Conservation (phyloP, 2,329 filamentous ascomycete genomes). For the Nemania sp. region DNA sequence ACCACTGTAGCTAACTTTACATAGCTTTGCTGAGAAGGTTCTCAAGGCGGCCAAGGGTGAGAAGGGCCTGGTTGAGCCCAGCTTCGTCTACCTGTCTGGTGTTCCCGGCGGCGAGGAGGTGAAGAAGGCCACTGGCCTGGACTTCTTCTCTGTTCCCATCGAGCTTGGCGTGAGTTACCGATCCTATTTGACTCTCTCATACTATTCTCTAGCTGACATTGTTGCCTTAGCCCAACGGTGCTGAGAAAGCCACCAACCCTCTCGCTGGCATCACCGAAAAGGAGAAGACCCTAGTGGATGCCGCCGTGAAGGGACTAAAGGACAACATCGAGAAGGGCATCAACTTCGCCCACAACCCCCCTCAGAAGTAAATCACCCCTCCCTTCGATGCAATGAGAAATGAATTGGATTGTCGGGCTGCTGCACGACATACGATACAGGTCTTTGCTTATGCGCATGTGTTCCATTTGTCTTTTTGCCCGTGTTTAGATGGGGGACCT, state of each 20-base stretch:
- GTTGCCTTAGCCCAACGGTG: slow-evolving; percentile 72
- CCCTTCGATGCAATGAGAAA: slow-evolving; percentile 33
- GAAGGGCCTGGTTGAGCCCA: slow-evolving; percentile 91
- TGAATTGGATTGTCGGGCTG: slow-evolving; percentile 23
- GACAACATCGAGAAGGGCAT: slow-evolving; percentile 95
- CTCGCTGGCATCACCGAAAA: slow-evolving; percentile 77
- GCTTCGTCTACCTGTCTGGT: slow-evolving; percentile 93
- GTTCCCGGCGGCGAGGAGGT: slow-evolving; percentile 86
- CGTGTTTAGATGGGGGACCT: slow-evolving; percentile 22
- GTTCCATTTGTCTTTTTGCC: slow-evolving; percentile 22
- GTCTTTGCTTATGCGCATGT: slow-evolving; percentile 29
- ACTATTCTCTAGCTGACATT: slow-evolving; percentile 26
- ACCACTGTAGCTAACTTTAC: slow-evolving; percentile 23
- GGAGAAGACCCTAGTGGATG: slow-evolving; percentile 86
- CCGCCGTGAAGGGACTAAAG: slow-evolving; percentile 77
- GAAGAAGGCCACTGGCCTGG: slow-evolving; percentile 77
- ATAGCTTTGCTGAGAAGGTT: slow-evolving; percentile 89
- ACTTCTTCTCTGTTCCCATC: slow-evolving; percentile 96
- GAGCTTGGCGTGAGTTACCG: slow-evolving; percentile 82
- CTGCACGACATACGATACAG: slow-evolving; percentile 22
- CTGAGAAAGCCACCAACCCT: slow-evolving; percentile 82
- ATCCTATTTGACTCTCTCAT: slow-evolving; percentile 2
- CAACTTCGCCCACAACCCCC: slow-evolving; percentile 83
- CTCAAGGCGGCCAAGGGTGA: slow-evolving; percentile 87
- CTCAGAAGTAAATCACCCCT: slow-evolving; percentile 75